A percentile compares a stretch with the other conserved stretches of the same genome.
phyloP scores from a whole-genome alignment of 2,329 filamentous ascomycete species.

The Arthrobotrys sphaeroides region DNA sequence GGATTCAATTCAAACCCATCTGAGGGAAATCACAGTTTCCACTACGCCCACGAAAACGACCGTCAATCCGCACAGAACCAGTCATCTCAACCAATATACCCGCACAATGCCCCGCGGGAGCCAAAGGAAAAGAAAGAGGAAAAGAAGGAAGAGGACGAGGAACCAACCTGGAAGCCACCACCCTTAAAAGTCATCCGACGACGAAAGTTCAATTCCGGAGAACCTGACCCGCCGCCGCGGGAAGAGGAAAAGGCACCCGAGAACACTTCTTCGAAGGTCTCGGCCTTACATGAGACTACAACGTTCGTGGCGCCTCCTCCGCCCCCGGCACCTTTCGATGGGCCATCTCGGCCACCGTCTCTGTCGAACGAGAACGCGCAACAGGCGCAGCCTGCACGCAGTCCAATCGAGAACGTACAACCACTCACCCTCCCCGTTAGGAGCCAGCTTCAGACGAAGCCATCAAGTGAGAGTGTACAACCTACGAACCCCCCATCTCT shows the following conservation, averaged over 20 bases:
- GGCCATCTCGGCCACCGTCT: not conserved
- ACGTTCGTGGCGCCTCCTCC: constrained; percentile 13
- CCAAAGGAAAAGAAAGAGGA: not conserved
- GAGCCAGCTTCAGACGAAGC: not conserved
- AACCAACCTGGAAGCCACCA: constrained; percentile 36
- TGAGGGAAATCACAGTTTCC: not conserved
- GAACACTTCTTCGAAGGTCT: not conserved
- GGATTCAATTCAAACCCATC: not conserved
- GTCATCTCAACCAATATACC: not conserved
- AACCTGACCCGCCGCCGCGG: not conserved
- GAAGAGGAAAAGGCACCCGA: not conserved
- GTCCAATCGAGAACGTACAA: not conserved
- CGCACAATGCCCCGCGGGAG: not conserved
- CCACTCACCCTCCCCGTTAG: not conserved
- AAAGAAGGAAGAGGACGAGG: not conserved
- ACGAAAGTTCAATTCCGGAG: constrained; percentile 43
- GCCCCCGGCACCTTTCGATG: not conserved
- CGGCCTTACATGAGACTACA: not conserved
- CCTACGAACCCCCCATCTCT: not conserved
- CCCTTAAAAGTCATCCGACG: constrained; percentile 21
- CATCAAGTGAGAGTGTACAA: not conserved
- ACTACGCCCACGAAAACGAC: not conserved
- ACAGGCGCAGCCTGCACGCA: not conserved
- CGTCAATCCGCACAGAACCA: not conserved
- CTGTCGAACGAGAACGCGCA: not conserved